Conservation (phyloP, 1,284 basidiomycete species). For the Nidula niveotomentosa region DNA sequence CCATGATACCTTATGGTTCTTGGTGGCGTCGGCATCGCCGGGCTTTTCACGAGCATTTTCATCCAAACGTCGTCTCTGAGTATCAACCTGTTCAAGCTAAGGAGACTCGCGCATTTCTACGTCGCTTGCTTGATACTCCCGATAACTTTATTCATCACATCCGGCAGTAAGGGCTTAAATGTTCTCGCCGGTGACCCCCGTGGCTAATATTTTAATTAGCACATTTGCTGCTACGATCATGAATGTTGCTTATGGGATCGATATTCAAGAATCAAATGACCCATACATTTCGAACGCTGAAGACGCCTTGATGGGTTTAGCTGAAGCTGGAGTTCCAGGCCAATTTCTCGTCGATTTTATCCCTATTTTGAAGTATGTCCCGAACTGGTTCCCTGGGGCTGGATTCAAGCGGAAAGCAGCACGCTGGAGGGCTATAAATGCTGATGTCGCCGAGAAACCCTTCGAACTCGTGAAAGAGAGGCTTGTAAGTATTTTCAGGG, state of each 20-base stretch:
- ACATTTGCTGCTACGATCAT: slow-evolving; percentile 9
- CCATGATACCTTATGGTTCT: slow-evolving; percentile 11
- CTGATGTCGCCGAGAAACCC: not conserved
- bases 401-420: slow-evolving; percentile 7
- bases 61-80: no score
- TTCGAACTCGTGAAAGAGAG: no score
- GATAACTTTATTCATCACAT: no score
- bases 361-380: slow-evolving; percentile 14
- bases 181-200: no score
- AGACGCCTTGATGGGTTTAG: slow-evolving; percentile 11
- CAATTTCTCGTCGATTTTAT: slow-evolving; percentile 18
- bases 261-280: slow-evolving; percentile 15
- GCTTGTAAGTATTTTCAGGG: not conserved
- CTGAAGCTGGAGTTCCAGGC: slow-evolving; percentile 14
- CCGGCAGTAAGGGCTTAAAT: no score
- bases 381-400: slow-evolving; percentile 18
- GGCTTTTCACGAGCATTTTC: no score
- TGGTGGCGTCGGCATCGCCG: slow-evolving; percentile 27
- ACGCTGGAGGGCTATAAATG: not conserved
- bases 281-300: slow-evolving; percentile 16
- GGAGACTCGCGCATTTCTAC: no score
- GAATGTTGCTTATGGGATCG: slow-evolving; percentile 17
- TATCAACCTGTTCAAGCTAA: no score
- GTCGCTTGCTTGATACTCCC: no score
- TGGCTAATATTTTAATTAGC: not conserved